A percentile compares a stretch with the other conserved stretches of the same genome.
These are phyloP conservation scores for Verticillium tricorpus DNA, from an alignment of 2,329 filamentous ascomycete species.

Conservation along the genomic window DNA sequence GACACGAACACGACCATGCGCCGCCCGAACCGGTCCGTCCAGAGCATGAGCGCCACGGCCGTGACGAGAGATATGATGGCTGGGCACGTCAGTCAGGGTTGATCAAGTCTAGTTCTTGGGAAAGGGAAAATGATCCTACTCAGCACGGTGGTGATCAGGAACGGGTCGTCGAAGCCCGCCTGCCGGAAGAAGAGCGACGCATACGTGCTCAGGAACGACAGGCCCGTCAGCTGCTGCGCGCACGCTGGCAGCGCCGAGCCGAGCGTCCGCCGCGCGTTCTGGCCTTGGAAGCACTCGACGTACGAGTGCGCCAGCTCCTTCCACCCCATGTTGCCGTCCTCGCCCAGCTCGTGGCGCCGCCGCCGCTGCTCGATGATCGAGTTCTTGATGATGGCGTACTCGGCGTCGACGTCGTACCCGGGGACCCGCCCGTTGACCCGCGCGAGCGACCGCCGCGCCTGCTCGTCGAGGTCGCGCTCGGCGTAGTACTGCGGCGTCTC, in stretches of 20 bases:
- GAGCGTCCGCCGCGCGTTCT: slow-evolving; percentile 22
- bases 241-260: slow-evolving; percentile 21
- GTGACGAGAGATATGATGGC: too few species aligned
- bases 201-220: slow-evolving; percentile 16
- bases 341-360: background rate
- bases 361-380: slow-evolving; percentile 18
- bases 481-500: slow-evolving; percentile 34
- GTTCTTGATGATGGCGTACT: slow-evolving; percentile 18
- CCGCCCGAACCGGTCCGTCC: too few species aligned
- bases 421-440: slow-evolving; percentile 18
- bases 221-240: slow-evolving; percentile 16
- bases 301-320: slow-evolving; percentile 16
- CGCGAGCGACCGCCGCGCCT: slow-evolving; percentile 13
- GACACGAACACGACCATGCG: too few species aligned
- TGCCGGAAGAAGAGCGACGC: slow-evolving; percentile 28
- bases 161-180: slow-evolving; percentile 20
- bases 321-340: slow-evolving; percentile 11
- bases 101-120: background rate
- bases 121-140: slow-evolving; percentile 13
- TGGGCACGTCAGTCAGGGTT: too few species aligned
- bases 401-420: slow-evolving; percentile 22
- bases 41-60: too few species aligned
- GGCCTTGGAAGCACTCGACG: slow-evolving; percentile 18
- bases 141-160: slow-evolving; percentile 16
- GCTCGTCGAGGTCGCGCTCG: slow-evolving; percentile 13